Percentiles rank a stretch among this genome's conserved stretches.
Conservation (phyloP, 208 protist genomes). For the Acanthamoeba triangularis region DNA sequence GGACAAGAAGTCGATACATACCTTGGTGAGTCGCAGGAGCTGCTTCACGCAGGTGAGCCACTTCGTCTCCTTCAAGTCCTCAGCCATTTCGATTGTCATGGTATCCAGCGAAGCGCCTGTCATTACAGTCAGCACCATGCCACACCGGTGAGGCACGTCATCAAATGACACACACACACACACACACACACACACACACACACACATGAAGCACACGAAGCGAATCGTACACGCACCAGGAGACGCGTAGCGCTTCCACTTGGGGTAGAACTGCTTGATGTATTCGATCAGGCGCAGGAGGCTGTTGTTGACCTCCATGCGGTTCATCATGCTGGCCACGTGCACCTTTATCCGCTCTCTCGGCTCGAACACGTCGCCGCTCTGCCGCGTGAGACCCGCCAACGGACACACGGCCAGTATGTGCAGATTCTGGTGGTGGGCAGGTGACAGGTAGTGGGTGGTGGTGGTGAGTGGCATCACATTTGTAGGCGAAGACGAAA, state of each 20-base stretch:
- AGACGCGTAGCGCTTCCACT: not conserved
- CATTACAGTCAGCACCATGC: not conserved
- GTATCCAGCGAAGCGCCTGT: not conserved
- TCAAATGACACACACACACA: not conserved
- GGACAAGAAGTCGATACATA: not conserved
- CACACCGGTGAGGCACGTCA: too few species aligned
- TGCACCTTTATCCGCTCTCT: conserved; percentile 10
- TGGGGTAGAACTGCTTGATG: not conserved
- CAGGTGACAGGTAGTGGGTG: too few species aligned
- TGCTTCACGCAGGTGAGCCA: conserved; percentile 40
- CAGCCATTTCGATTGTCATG: not conserved
- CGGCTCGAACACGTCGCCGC: not conserved
- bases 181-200: too few species aligned
- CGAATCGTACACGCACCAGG: not conserved
- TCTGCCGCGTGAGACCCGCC: not conserved
- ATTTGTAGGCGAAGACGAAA: not conserved
- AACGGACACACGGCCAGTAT: conserved; percentile 31
- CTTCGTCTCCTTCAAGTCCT: conserved; percentile 24
- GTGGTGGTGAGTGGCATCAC: too few species aligned
- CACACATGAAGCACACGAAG: too few species aligned
- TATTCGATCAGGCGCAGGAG: conserved; percentile 23
- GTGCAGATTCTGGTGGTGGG: not conserved
- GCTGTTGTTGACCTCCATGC: conserved; percentile 47
- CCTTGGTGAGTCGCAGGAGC: conserved; percentile 28
- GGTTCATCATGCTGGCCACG: not conserved